Conservation (phyloP, 2,329 filamentous ascomycete species). For the Beauveria australis region DNA sequence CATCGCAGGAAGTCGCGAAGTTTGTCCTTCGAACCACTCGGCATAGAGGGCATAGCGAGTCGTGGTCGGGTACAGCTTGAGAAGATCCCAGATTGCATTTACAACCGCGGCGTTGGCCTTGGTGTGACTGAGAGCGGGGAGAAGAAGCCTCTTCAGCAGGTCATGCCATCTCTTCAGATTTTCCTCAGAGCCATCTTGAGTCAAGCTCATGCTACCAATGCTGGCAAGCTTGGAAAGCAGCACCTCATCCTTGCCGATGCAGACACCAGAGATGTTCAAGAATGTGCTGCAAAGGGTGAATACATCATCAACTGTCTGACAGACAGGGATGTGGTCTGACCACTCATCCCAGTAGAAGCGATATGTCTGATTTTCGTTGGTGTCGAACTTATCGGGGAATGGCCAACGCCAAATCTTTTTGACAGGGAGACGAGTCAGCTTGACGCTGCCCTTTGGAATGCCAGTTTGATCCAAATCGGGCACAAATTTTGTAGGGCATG, state of each 20-base stretch:
- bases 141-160: slow-evolving; percentile 72
- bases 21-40: slow-evolving; percentile 81
- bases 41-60: slow-evolving; percentile 83
- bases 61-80: slow-evolving; percentile 68
- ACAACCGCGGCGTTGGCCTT: slow-evolving; percentile 76
- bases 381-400: slow-evolving; percentile 68
- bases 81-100: slow-evolving; percentile 77
- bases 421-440: slow-evolving; percentile 48
- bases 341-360: slow-evolving; percentile 97
- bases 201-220: slow-evolving; percentile 71
- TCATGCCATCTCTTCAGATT: slow-evolving; percentile 79
- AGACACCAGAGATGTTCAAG: slow-evolving; percentile 76
- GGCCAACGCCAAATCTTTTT: slow-evolving; percentile 74
- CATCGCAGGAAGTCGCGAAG: slow-evolving; percentile 69
- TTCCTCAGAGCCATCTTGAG: slow-evolving; percentile 56
- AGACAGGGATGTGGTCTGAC: slow-evolving; percentile 86
- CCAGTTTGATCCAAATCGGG: slow-evolving; percentile 54
- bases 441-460: slow-evolving; percentile 61
- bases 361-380: slow-evolving; percentile 70
- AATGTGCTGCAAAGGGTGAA: slow-evolving; percentile 80
- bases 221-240: slow-evolving; percentile 76
- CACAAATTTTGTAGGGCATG: slow-evolving; percentile 37
- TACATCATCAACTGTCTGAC: slow-evolving; percentile 82
- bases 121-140: slow-evolving; percentile 80
- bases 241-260: slow-evolving; percentile 75